Evolutionary conservation across 73 alveolate genomes (phyloP).

Genomic region (Stentor roeselii): DNA sequence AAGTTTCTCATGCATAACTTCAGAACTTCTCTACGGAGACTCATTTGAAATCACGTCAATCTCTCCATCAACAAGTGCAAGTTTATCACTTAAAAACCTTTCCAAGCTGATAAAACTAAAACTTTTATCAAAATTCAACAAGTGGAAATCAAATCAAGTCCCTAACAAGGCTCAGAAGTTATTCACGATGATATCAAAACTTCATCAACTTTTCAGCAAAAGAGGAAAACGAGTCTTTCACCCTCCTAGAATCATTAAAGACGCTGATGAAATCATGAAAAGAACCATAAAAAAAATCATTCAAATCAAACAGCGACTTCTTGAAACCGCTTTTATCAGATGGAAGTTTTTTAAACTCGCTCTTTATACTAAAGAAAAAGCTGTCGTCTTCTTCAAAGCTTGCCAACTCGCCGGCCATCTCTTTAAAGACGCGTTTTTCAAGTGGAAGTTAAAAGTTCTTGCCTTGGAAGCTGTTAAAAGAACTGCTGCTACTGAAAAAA

Average conservation of each 20-base stretch:
- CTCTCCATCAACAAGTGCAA: background rate
- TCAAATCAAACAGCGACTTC: background rate
- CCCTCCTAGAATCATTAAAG: conserved; percentile 9
- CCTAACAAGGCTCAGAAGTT: background rate
- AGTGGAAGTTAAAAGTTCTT: background rate
- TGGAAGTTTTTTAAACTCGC: background rate
- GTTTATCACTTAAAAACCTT: background rate
- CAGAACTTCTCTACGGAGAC: background rate
- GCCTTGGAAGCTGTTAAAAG: background rate
- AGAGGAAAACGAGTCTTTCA: conserved; percentile 5
- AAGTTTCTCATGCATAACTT: background rate
- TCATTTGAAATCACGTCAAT: background rate
- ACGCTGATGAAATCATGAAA: conserved; percentile 28
- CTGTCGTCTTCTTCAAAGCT: background rate
- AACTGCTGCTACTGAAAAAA: background rate
- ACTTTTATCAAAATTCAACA: background rate
- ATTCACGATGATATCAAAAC: background rate
- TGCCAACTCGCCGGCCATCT: background rate
- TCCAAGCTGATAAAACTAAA: background rate
- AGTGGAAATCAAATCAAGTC: background rate
- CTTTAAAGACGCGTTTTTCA: background rate
- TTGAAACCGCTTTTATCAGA: background rate
- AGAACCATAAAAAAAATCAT: conserved; percentile 4
- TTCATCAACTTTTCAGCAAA: background rate
- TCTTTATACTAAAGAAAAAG: conserved; percentile 1